Evolutionary conservation across 2,329 filamentous ascomycete genomes (phyloP).

Genomic region (Ceratocystis diversiconidia): DNA sequence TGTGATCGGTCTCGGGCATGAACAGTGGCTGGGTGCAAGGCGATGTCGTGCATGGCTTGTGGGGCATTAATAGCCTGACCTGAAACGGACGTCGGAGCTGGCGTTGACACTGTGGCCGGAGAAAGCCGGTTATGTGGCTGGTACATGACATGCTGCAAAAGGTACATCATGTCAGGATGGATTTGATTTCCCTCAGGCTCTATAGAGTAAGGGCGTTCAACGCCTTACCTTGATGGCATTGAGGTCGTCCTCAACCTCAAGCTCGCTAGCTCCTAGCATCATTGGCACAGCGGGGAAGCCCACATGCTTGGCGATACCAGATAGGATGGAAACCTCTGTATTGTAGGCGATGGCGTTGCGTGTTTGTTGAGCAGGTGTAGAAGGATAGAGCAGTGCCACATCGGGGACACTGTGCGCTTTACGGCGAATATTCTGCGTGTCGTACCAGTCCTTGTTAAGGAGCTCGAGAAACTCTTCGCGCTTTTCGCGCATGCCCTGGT

Average conservation of each 20-base stretch:
- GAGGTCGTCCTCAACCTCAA: slow-evolving; percentile 74
- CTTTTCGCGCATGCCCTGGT: slow-evolving; percentile 70
- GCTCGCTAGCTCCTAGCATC: slow-evolving; percentile 54
- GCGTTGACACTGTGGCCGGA: slow-evolving; percentile 2
- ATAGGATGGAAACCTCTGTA: slow-evolving; percentile 79
- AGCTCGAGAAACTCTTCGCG: slow-evolving; percentile 67
- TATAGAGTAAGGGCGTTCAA: slow-evolving; percentile 7
- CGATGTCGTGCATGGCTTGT: neutral
- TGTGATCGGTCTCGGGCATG: slow-evolving; percentile 5
- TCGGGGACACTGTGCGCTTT: slow-evolving; percentile 68
- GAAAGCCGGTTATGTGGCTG: slow-evolving; percentile 6
- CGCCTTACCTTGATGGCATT: slow-evolving; percentile 63
- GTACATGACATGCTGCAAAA: slow-evolving; percentile 14
- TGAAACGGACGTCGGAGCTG: neutral
- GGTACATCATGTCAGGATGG: slow-evolving; percentile 12
- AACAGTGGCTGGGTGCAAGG: neutral
- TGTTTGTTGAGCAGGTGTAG: slow-evolving; percentile 61
- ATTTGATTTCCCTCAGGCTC: slow-evolving; percentile 8
- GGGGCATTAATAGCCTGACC: neutral
- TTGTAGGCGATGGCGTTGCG: slow-evolving; percentile 84
- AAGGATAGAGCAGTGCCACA: slow-evolving; percentile 68
- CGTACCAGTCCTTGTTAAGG: slow-evolving; percentile 80
- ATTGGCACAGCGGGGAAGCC: slow-evolving; percentile 92
- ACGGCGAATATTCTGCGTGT: slow-evolving; percentile 78
- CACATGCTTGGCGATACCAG: slow-evolving; percentile 84